These are phyloP conservation scores for Lepidium africanum DNA, from an alignment of 345 rosid species.

Conservation along the genomic window DNA sequence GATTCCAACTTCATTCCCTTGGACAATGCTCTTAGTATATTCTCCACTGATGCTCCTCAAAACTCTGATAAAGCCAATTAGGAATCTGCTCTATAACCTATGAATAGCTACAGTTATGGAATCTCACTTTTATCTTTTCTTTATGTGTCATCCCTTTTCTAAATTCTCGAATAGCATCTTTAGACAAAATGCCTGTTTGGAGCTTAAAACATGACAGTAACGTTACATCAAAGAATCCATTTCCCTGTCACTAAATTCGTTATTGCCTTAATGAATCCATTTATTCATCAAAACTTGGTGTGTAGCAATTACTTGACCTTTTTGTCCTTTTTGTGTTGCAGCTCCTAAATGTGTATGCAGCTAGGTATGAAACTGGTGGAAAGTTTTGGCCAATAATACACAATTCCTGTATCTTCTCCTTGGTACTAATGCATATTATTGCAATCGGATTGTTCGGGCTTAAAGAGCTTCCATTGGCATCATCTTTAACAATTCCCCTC, in stretches of 20 bases:
- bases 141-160: background rate
- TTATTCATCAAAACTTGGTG: conserved; percentile 10
- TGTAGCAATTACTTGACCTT: background rate
- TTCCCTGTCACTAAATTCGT: conserved; percentile 14
- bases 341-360: conserved; percentile 69
- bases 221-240: conserved; percentile 19
- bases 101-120: conserved; percentile 14
- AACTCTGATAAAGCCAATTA: conserved; percentile 7
- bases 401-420: conserved; percentile 56
- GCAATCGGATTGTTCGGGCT: conserved; percentile 84
- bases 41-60: conserved; percentile 6
- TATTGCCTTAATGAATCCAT: background rate
- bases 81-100: conserved; percentile 14
- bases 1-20: conserved; percentile 13
- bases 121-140: background rate
- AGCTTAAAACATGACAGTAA: conserved; percentile 10
- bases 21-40: conserved; percentile 23
- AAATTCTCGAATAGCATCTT: conserved; percentile 19
- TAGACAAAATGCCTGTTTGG: conserved; percentile 7
- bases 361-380: conserved; percentile 74
- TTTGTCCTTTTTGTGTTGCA: conserved; percentile 31
- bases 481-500: conserved; percentile 67
- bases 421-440: conserved; percentile 79
- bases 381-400: conserved; percentile 84
- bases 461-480: conserved; percentile 67